Evolutionary conservation across 305 asterid species (phyloP).

Genomic region (Fraxinus nigra): DNA sequence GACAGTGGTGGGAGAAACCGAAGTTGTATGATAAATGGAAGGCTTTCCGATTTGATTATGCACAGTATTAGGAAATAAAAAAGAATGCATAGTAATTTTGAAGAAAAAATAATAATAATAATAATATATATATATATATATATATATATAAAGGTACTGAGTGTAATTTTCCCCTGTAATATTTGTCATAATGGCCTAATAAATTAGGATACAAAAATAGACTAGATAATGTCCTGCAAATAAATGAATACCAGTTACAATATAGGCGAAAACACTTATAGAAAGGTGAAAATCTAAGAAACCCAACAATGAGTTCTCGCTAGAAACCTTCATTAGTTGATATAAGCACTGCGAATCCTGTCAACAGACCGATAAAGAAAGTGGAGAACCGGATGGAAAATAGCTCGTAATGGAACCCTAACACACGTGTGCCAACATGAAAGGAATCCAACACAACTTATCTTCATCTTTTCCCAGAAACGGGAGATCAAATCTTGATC

Average conservation of each 20-base stretch:
- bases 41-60: too few species aligned
- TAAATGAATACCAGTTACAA: not conserved
- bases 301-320: not conserved
- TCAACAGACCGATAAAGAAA: constrained; percentile 20
- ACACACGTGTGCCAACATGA: constrained; percentile 29
- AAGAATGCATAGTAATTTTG: too few species aligned
- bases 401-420: constrained; percentile 19
- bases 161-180: not conserved
- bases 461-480: constrained; percentile 31
- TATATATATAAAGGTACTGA: too few species aligned
- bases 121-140: too few species aligned
- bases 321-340: not conserved
- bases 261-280: not conserved
- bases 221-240: not conserved
- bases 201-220: not conserved
- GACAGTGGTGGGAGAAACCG: too few species aligned
- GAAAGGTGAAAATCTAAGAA: not conserved
- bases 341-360: constrained; percentile 22
- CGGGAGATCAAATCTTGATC: constrained; percentile 30
- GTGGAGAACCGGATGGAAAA: constrained; percentile 24
- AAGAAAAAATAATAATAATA: too few species aligned
- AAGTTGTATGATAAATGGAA: too few species aligned
- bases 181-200: not conserved
- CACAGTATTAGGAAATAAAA: too few species aligned
- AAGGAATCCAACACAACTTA: constrained; percentile 9